Evolutionary conservation across 2,329 filamentous ascomycete species (phyloP).

Genomic region (Pseudodiploospora longispora): DNA sequence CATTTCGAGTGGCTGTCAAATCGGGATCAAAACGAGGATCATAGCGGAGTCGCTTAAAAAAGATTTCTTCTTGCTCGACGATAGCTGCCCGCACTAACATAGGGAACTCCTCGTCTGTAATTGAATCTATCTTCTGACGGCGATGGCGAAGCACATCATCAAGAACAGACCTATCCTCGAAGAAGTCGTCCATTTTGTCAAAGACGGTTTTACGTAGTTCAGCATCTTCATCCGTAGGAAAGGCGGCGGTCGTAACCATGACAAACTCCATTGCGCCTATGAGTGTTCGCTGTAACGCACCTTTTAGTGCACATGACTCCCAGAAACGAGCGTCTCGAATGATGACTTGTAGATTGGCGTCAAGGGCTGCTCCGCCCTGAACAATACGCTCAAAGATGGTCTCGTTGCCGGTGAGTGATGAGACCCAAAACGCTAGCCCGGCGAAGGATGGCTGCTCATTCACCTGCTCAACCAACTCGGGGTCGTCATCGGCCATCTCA

Average conservation of each 20-base stretch:
- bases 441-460: conserved; percentile 12
- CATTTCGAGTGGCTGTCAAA: conserved; percentile 9
- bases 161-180: too few relatives aligned
- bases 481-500: too few relatives aligned
- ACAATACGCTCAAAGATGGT: conserved; percentile 16
- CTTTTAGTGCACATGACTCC: too few relatives aligned
- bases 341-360: conserved; percentile 12
- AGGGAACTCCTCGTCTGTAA: conserved; percentile 14
- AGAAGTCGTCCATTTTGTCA: neutral
- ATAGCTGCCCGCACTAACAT: conserved; percentile 17
- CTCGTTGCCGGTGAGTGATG: conserved; percentile 16
- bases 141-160: too few relatives aligned
- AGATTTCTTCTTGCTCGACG: conserved; percentile 15
- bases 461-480: too few relatives aligned
- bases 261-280: conserved; percentile 5
- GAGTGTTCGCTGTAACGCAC: too few relatives aligned
- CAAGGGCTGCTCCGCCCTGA: conserved; percentile 9
- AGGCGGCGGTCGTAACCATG: neutral
- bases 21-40: conserved; percentile 25
- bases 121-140: neutral
- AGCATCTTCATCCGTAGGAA: neutral
- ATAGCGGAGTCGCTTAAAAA: conserved; percentile 18
- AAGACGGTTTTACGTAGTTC: neutral
- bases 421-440: conserved; percentile 18
- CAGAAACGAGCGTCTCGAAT: conserved; percentile 5